Evolutionary conservation across 108 stramenopile species (phyloP), one percentile per base, ranked within the genome.

Genomic region (Cylindrotheca fusiformis): DNA sequence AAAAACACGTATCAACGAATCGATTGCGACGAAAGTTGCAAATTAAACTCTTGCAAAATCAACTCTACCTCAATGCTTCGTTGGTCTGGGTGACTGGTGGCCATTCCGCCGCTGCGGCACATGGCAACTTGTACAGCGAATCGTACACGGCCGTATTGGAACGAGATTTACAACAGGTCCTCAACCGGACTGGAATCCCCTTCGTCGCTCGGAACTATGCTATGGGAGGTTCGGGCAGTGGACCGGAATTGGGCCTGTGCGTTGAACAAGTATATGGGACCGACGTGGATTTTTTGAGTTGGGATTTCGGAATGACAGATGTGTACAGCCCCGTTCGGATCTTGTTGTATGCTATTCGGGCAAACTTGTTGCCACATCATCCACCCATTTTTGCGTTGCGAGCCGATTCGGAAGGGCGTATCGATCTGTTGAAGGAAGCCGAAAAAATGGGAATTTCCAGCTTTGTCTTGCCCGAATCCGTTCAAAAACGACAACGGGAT

Each of bases 21-120:
- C 36, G 36, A 6, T 41, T 41, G 36, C 36, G 36, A 41, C 36
- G 36, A 14, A 41, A 41, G 14, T 14, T 41, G 10, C 6, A 41
- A 41, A 41, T 41, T 14, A 41, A 41, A 41, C 36, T 41, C 36
- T 41, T 41, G 36, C 36, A 41, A 41, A 6, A 41, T 14, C 36
- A 41, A 41, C 14, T 41, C 10, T 41, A 41, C 36, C 6, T 10
- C 6, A 41, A 41, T 41, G 36, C 36, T 41, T 10, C 36, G 10
- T 14, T 41, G 36, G 76, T 78, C 25, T 88, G 81, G 81, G 67
- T 77, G 4, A 85, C 81, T 19, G 80, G 79, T 28, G 90, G 90
- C 5, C 90, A 91, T 55, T 78, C 76, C 8, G 72, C 86, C 3
- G 75, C 85, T 2, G 90, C 90, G 0, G 90, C 79, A 0, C 90